Base-by-base conservation (phyloP, 371 early-diverging fungal species). In the Zychaea mexicana region DNA sequence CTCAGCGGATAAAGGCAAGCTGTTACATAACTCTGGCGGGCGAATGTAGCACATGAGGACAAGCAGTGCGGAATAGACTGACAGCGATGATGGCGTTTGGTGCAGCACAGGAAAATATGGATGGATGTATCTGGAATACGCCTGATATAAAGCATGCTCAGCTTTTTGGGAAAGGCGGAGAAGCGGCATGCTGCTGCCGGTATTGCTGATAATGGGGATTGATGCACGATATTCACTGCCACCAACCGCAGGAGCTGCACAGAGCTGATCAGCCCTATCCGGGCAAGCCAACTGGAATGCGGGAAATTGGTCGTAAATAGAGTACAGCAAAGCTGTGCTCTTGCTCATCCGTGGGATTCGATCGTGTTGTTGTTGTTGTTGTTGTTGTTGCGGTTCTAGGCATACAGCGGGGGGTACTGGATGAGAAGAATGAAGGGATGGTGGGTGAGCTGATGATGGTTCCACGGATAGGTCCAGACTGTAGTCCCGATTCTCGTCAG, bases 31-130 rank as follows among this genome's bases (percentile, higher is more conserved):
- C 32, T 56, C 36, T 6, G 57, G 24, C 0, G 33, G 22, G 21
- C 57, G 36, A 5, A 56, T 32, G 32, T 33, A 13, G 17, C 45
- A 61, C 15, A 31, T 17, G 26, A 52, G 26, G 12, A 38, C 33
- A 1, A 53, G 39, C 26, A 61, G 15, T 6, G 49, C 61, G 36
- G 31, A 61, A 19, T 31, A 47, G 15, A 53, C 47, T 2, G 19
- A 53, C 12, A 26, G 52, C 17, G 12, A 22, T 19, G 45, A 42
- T 19, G 45, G 59, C 8, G n/a, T 32, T 2, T 60, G 47, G 13
- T 31, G n/a, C 45, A 61, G 52, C 1, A 61, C 7, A 6, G 61
- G 61, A 32, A 36, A 61, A 38, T 33, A 46, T 2, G 61, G 61
- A 36, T 61, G 53, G 22, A 61, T 52, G 7, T 61, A 24, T 12